Evolutionary conservation across 441 rosid species (phyloP).

Genomic region (Viola pubescens): DNA sequence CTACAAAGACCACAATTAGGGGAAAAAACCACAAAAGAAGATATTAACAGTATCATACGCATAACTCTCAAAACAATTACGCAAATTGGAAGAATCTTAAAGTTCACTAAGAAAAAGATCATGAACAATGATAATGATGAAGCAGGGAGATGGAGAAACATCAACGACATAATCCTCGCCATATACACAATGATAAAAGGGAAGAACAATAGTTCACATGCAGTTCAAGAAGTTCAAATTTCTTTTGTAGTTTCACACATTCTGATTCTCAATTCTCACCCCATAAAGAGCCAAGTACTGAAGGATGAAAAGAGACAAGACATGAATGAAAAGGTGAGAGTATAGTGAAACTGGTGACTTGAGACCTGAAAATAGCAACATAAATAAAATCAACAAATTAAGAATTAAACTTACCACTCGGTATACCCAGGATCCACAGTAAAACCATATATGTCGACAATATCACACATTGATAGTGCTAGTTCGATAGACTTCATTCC

Average conservation of each 20-base stretch:
- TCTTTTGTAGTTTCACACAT: neutral
- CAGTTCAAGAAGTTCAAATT: neutral
- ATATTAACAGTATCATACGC: neutral
- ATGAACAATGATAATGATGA: neutral
- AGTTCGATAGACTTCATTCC: constrained; percentile 96
- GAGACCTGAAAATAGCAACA: neutral
- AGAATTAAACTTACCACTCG: constrained; percentile 56
- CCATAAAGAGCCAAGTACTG: neutral
- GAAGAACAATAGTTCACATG: too few species aligned
- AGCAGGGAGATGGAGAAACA: too few species aligned
- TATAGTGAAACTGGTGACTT: neutral
- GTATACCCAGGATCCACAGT: constrained; percentile 99
- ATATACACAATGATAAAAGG: too few species aligned
- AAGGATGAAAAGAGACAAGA: neutral
- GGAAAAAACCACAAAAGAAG: neutral
- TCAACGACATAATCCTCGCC: too few species aligned
- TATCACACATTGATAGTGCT: constrained; percentile 96
- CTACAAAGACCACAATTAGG: constrained; percentile 27
- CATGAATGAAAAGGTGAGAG: neutral
- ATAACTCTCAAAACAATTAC: neutral
- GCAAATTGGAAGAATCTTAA: neutral
- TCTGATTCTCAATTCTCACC: neutral
- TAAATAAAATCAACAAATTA: neutral
- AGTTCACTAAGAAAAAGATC: neutral
- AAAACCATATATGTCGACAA: constrained; percentile 92